Base-by-base conservation (phyloP, 805 yeast species). In the Yamadazyma akitaensis region DNA sequence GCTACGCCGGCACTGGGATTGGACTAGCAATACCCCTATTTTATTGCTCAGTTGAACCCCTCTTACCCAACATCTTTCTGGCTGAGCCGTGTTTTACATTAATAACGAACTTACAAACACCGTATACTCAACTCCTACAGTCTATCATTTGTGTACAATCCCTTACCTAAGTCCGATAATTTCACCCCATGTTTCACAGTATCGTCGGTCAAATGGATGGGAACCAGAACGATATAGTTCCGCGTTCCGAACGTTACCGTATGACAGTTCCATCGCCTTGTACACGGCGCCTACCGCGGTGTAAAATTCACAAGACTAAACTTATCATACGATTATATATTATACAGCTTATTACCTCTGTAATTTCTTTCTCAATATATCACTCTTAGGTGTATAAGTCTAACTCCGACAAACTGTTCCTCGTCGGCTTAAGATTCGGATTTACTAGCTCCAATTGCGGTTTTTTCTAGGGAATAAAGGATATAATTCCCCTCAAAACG, bases 401-500 rank as follows among this genome's bases (percentile, higher is more conserved):
- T 21, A 7, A 21, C 24, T 5, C 24, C 24, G n/a, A 21, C 24
- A 21, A 21, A 21, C 32, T 28, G 32, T 9, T 28, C 32, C 5
- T 28, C 5, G n/a, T 28, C 32, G 32, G 28, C 39, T 18, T 18
- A 26, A 25, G 12, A 9, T 17, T 38, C 41, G 41, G 41, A 38
- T 21, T 38, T 38, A 38, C 41, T 26, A 21, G 10, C 24, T 16
- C 26, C 26, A 16, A 11, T 38, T 38, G 25, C 35, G 43, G 36
- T 24, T 10, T 26, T 7, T 13, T 12, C 30, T 12, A 10, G 33
- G 44, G 38, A 41, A 41, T 41, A 41, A 41, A 41, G 44, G 44
- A 41, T 41, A 13, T 37, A 41, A 16, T 43, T 34, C 46, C 46
- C 46, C 46, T 43, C 46, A 43, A 43, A 43, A 43, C 41, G 33